These are phyloP conservation scores for Leccinum boreale DNA, from an alignment of 768 basidiomycete genomes.

Conservation along the genomic window DNA sequence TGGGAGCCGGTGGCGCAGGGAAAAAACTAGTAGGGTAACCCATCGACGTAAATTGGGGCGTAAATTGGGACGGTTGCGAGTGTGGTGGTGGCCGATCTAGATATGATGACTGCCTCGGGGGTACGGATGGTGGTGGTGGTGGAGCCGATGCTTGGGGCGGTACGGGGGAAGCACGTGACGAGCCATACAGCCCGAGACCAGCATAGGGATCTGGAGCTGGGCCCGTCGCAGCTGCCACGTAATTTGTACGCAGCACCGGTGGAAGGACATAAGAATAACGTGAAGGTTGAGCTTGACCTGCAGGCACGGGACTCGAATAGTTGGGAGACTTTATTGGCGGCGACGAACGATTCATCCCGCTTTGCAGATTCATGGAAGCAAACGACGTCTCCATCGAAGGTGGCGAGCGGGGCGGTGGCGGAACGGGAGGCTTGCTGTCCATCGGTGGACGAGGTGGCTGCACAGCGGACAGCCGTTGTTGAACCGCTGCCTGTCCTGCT, in stretches of 20 bases:
- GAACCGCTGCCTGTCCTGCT: slow-evolving; percentile 65
- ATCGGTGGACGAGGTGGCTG: slow-evolving; percentile 36
- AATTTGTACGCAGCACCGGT: background rate
- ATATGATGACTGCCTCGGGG: too few species aligned
- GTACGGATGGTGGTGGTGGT: slow-evolving; percentile 8
- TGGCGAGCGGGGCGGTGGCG: slow-evolving; percentile 40
- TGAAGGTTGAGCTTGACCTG: slow-evolving; percentile 17
- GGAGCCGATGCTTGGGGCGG: slow-evolving; percentile 10
- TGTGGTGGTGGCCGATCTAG: background rate
- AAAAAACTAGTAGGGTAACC: slow-evolving; percentile 16
- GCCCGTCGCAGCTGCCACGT: slow-evolving; percentile 26
- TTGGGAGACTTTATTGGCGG: slow-evolving; percentile 30
- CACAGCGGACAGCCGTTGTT: slow-evolving; percentile 54
- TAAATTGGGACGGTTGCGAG: too few species aligned
- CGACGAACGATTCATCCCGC: slow-evolving; percentile 21
- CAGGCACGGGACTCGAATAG: slow-evolving; percentile 15
- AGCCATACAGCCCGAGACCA: slow-evolving; percentile 27
- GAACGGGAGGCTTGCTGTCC: slow-evolving; percentile 48
- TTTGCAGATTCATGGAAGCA: slow-evolving; percentile 51
- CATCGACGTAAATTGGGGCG: background rate
- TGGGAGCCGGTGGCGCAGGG: slow-evolving; percentile 30
- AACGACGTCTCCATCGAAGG: slow-evolving; percentile 50
- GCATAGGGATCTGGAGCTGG: slow-evolving; percentile 37
- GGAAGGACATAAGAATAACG: slow-evolving; percentile 18
- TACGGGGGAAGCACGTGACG: slow-evolving; percentile 11